Conservation (phyloP, 2,329 filamentous ascomycete genomes). For the Venturia pyrina region DNA sequence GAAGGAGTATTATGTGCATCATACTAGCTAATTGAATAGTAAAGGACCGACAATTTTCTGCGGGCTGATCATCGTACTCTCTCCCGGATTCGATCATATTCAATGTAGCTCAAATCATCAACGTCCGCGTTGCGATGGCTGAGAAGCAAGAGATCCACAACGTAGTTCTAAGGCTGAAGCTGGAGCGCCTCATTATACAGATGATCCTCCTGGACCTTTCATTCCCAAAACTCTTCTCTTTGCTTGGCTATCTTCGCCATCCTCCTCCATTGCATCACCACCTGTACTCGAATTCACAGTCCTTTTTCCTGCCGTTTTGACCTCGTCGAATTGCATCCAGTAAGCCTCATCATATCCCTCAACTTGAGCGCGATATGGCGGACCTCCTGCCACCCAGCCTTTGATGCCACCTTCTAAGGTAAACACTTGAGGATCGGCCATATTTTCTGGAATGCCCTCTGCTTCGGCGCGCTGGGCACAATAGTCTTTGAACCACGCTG, state of each 20-base stretch:
- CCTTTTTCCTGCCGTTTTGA: conserved; percentile 9
- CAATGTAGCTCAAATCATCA: background rate
- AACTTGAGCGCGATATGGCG: conserved; percentile 9
- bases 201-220: background rate
- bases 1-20: no score
- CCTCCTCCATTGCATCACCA: conserved; percentile 10
- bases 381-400: conserved; percentile 13
- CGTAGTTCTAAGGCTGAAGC: background rate
- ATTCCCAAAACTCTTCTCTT: background rate
- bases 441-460: conserved; percentile 12
- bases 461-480: conserved; percentile 5
- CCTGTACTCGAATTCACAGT: background rate
- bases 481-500: conserved; percentile 23
- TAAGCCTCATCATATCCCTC: conserved; percentile 12
- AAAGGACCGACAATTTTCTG: background rate
- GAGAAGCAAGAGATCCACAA: background rate
- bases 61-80: background rate
- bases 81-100: background rate
- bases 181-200: background rate
- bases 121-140: background rate
- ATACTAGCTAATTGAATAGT: no score
- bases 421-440: conserved; percentile 12
- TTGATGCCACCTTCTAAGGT: conserved; percentile 15
- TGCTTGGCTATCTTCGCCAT: background rate
- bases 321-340: conserved; percentile 13